A percentile compares a stretch with the other conserved stretches of the same genome.
Evolutionary conservation across 2,329 filamentous ascomycete species (phyloP).

Genomic region (Venturia oleaginea): DNA sequence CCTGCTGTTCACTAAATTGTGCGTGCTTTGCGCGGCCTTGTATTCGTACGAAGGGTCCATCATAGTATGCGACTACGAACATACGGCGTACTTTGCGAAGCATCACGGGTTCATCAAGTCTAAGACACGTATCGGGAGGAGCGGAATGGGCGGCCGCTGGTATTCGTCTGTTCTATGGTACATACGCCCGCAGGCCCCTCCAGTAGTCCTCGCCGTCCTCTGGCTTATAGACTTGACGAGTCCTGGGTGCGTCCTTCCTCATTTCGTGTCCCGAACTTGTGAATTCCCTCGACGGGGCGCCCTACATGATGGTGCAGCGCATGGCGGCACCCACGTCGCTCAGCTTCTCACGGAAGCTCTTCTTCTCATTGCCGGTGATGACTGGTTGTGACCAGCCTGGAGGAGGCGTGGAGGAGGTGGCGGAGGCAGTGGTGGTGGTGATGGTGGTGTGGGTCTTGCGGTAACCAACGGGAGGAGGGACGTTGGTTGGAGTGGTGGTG

Average conservation of each 20-base stretch:
- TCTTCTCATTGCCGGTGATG: not conserved
- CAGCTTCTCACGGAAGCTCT: not conserved
- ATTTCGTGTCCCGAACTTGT: no score
- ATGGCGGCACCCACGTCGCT: not conserved
- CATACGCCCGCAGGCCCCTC: not conserved
- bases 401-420: not conserved
- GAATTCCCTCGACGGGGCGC: not conserved
- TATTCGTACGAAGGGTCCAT: not conserved
- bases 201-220: no score
- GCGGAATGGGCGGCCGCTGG: not conserved
- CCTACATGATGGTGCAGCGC: not conserved
- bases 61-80: not conserved
- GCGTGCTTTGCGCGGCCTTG: not conserved
- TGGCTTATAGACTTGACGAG: no score
- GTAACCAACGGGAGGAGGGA: not conserved
- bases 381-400: not conserved
- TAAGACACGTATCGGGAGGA: not conserved
- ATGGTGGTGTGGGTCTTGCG: not conserved
- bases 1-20: not conserved
- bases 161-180: not conserved
- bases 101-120: not conserved
- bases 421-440: not conserved
- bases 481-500: not conserved
- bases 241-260: no score
- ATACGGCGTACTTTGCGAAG: not conserved